Conservation (phyloP, 306 rosid genomes). For the Citrullus amarus region DNA sequence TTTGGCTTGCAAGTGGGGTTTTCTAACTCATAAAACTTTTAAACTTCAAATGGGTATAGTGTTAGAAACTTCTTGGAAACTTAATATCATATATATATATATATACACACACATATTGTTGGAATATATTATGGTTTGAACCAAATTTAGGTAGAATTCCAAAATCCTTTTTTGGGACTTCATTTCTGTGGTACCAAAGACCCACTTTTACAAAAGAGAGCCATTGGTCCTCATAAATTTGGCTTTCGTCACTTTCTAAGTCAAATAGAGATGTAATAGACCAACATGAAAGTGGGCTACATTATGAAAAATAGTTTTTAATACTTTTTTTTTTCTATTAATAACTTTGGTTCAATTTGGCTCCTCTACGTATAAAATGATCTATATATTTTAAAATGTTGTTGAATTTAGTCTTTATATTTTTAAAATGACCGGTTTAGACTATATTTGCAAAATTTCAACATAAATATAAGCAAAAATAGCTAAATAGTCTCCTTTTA, state of each 20-base stretch:
- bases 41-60: background rate
- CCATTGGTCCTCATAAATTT: slow-evolving; percentile 8
- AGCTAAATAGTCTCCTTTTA: no score
- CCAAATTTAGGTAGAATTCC: background rate
- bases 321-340: no score
- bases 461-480: no score
- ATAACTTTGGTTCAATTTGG: no score
- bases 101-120: background rate
- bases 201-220: background rate
- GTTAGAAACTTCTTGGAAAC: no score
- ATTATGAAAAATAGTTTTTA: no score
- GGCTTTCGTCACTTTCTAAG: slow-evolving; percentile 1
- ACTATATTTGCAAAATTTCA: no score
- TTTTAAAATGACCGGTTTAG: no score
- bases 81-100: background rate
- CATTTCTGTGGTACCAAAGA: slow-evolving; percentile 4
- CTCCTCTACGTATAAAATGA: no score
- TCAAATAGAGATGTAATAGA: background rate
- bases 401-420: no score
- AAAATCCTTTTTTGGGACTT: background rate
- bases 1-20: background rate
- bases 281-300: slow-evolving; percentile 7
- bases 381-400: no score
- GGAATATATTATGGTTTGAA: background rate
- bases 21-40: background rate